Conservation (phyloP, 441 rosid genomes). For the Mallotus japonicus region DNA sequence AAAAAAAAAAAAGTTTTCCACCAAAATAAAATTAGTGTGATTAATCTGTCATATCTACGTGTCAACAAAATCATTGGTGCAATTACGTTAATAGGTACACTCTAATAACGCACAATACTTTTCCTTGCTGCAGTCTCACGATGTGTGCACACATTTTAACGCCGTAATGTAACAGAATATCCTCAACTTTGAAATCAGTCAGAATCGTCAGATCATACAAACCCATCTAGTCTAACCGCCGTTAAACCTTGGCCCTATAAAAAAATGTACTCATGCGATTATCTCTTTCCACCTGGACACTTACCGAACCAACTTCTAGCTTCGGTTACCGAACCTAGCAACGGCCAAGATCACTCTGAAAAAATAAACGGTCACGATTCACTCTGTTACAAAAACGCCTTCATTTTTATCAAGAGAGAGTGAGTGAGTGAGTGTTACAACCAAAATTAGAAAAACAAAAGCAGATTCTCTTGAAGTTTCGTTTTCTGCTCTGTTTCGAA, state of each 20-base stretch:
- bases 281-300: constrained; percentile 2
- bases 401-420: not conserved
- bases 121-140: constrained; percentile 3
- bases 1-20: not conserved
- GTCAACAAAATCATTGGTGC: not conserved
- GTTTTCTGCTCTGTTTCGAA: not conserved
- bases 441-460: not conserved
- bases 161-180: not conserved
- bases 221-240: constrained; percentile 30
- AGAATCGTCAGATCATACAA: not conserved
- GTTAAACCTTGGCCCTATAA: constrained; percentile 13
- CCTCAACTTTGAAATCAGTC: not conserved
- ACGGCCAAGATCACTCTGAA: constrained; percentile 30
- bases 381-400: constrained; percentile 10
- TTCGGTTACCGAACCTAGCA: constrained; percentile 25
- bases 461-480: constrained; percentile 2
- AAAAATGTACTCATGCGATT: constrained; percentile 1
- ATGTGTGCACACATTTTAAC: constrained; percentile 12
- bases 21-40: too few species aligned
- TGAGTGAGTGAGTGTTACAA: not conserved
- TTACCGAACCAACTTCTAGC: constrained; percentile 21
- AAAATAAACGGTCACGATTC: constrained; percentile 29
- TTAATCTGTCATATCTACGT: constrained; percentile 13
- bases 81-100: not conserved
- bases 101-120: not conserved